Evolutionary conservation across 305 asterid genomes (phyloP).

Genomic region (Fraxinus baroniana): DNA sequence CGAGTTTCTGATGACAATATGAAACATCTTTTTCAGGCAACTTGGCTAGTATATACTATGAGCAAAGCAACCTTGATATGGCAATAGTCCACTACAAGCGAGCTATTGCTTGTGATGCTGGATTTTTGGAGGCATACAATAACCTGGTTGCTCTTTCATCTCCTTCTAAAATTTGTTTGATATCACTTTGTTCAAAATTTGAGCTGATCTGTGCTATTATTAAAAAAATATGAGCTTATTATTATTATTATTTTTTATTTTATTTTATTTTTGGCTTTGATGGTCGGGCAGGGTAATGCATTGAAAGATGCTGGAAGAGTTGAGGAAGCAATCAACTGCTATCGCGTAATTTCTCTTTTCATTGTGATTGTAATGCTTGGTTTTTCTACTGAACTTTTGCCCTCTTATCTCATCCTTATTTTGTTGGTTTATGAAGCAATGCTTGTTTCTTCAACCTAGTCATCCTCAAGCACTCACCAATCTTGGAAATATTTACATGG

Average conservation of each 20-base stretch:
- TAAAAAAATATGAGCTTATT: background rate
- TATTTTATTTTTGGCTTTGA: background rate
- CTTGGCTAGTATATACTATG: conserved; percentile 88
- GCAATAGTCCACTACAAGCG: conserved; percentile 82
- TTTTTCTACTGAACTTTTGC: conserved; percentile 15
- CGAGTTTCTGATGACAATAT: conserved; percentile 19
- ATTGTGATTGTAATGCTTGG: conserved; percentile 14
- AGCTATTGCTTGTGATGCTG: conserved; percentile 91
- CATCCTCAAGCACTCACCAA: conserved; percentile 99
- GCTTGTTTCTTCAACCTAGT: conserved; percentile 86
- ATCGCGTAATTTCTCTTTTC: conserved; percentile 57
- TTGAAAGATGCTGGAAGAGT: conserved; percentile 93
- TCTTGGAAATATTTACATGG: conserved; percentile 97
- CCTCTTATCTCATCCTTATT: conserved; percentile 20
- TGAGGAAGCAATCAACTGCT: conserved; percentile 92
- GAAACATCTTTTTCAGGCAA: conserved; percentile 60
- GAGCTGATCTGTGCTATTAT: background rate
- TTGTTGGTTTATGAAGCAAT: conserved; percentile 65
- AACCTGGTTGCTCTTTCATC: conserved; percentile 61
- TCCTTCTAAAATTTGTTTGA: conserved; percentile 1
- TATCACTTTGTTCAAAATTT: background rate
- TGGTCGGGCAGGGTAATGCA: conserved; percentile 74
- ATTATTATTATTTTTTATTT: background rate
- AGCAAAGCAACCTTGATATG: conserved; percentile 94
- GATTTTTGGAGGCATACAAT: conserved; percentile 93